Percentiles rank a stretch among this genome's conserved stretches.
Evolutionary conservation across 164 flowering plant species (phyloP).

Genomic region (Warburgia ugandensis): DNA sequence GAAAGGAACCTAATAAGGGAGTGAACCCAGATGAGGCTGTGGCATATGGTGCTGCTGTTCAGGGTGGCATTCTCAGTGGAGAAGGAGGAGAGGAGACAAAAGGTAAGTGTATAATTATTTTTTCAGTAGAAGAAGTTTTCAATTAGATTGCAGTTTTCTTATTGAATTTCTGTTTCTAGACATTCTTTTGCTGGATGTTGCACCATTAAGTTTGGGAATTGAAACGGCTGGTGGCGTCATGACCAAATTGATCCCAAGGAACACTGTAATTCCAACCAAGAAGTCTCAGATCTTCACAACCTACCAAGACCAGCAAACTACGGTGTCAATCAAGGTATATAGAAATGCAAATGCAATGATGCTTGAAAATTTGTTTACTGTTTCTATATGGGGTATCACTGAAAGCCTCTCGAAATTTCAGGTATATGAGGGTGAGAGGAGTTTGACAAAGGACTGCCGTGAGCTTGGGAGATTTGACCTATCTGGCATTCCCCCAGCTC

Average conservation of each 20-base stretch:
- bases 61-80: too few relatives aligned
- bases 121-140: background rate
- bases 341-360: background rate
- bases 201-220: slow-evolving; percentile 46
- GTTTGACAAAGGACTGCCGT: slow-evolving; percentile 46
- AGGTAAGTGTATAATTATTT: slow-evolving; percentile 12
- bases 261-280: slow-evolving; percentile 52
- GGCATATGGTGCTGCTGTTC: too few relatives aligned
- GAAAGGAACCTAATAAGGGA: too few relatives aligned
- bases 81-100: slow-evolving; percentile 25
- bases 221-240: slow-evolving; percentile 61
- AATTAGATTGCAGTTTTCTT: background rate
- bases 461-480: slow-evolving; percentile 52
- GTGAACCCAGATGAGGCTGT: too few relatives aligned
- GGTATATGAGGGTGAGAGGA: slow-evolving; percentile 60
- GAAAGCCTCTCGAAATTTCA: slow-evolving; percentile 4
- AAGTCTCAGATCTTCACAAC: slow-evolving; percentile 58
- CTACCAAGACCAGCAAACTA: slow-evolving; percentile 43
- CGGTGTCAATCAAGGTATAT: slow-evolving; percentile 40
- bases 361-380: background rate
- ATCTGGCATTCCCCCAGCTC: slow-evolving; percentile 58
- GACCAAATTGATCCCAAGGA: slow-evolving; percentile 53
- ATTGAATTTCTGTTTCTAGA: slow-evolving; percentile 11
- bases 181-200: slow-evolving; percentile 43
- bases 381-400: background rate